Conservation (phyloP, 108 stramenopile genomes). For the Fistulifera solaris region DNA sequence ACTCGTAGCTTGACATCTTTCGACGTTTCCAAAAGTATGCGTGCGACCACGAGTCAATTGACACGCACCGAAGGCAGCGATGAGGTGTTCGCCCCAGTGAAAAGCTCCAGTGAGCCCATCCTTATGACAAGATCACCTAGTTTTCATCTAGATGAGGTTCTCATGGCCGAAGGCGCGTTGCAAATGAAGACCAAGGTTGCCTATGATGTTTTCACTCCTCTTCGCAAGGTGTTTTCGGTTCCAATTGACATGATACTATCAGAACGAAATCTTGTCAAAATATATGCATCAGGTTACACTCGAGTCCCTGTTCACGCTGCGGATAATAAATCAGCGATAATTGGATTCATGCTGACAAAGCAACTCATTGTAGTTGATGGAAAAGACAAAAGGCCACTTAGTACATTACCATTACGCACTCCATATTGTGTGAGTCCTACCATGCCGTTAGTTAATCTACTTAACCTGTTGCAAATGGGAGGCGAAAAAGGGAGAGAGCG, state of each 20-base stretch:
- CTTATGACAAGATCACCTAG: too few relatives aligned
- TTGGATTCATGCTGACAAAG: constrained; percentile 46
- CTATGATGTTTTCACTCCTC: constrained; percentile 49
- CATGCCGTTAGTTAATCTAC: constrained; percentile 54
- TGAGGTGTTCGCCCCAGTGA: constrained; percentile 7
- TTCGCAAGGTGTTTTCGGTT: constrained; percentile 43
- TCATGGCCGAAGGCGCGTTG: constrained; percentile 61
- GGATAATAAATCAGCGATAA: constrained; percentile 25
- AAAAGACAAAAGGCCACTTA: constrained; percentile 37
- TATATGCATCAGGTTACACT: constrained; percentile 57
- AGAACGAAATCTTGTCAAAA: constrained; percentile 40
- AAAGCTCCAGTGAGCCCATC: too few relatives aligned
- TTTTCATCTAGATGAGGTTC: constrained; percentile 14
- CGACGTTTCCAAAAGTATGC: constrained; percentile 13
- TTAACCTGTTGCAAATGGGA: constrained; percentile 70
- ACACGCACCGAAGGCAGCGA: constrained; percentile 10
- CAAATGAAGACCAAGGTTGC: constrained; percentile 51
- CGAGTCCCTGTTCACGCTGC: constrained; percentile 61
- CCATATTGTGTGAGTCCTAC: constrained; percentile 60
- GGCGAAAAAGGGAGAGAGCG: constrained; percentile 24
- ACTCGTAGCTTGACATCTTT: too few relatives aligned
- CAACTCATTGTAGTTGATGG: constrained; percentile 62
- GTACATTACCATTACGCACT: constrained; percentile 40
- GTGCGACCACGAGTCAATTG: constrained; percentile 31
- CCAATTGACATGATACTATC: constrained; percentile 45